Percentiles rank a stretch among this genome's conserved stretches.
phyloP scores from a whole-genome alignment of 352 stramenopile genomes.

The Phytopythium helicoides region DNA sequence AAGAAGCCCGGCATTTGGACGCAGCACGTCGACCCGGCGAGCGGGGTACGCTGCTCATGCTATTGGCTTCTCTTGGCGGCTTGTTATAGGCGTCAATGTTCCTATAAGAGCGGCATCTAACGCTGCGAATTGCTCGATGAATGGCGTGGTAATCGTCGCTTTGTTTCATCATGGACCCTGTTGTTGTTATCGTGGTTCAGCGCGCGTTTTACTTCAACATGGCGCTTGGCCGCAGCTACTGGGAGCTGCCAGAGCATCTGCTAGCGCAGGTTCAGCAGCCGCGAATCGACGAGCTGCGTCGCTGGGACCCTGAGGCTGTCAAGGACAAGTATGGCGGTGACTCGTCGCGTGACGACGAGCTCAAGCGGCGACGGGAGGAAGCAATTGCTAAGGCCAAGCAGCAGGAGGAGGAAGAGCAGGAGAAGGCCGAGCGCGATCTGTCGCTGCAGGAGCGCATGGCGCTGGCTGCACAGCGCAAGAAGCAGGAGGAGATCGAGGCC shows the following conservation, averaged over 20 bases:
- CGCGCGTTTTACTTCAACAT: slow-evolving; percentile 83
- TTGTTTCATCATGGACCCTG: too few species aligned
- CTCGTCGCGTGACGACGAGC: slow-evolving; percentile 20
- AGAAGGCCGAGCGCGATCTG: slow-evolving; percentile 10
- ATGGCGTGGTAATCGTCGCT: background rate
- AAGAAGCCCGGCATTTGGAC: slow-evolving; percentile 77
- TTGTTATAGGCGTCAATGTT: too few species aligned
- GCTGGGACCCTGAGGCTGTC: slow-evolving; percentile 39
- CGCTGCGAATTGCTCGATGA: background rate
- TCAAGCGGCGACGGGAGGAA: slow-evolving; percentile 38
- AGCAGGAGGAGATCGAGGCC: slow-evolving; percentile 28
- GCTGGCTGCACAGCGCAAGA: slow-evolving; percentile 50
- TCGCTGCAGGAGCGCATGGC: slow-evolving; percentile 64
- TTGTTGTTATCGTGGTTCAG: slow-evolving; percentile 13
- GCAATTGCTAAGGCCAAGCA: slow-evolving; percentile 34
- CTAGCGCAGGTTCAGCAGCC: slow-evolving; percentile 46
- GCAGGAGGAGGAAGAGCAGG: slow-evolving; percentile 9
- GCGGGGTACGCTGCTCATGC: slow-evolving; percentile 31
- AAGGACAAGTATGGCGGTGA: slow-evolving; percentile 32
- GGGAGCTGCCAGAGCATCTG: slow-evolving; percentile 59
- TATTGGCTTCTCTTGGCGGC: too few species aligned
- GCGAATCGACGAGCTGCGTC: slow-evolving; percentile 38
- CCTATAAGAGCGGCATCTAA: background rate
- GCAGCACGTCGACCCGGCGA: slow-evolving; percentile 56
- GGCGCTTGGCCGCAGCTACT: slow-evolving; percentile 68